phyloP scores from a whole-genome alignment of 768 basidiomycete genomes.

The Podaxis pistillaris region DNA sequence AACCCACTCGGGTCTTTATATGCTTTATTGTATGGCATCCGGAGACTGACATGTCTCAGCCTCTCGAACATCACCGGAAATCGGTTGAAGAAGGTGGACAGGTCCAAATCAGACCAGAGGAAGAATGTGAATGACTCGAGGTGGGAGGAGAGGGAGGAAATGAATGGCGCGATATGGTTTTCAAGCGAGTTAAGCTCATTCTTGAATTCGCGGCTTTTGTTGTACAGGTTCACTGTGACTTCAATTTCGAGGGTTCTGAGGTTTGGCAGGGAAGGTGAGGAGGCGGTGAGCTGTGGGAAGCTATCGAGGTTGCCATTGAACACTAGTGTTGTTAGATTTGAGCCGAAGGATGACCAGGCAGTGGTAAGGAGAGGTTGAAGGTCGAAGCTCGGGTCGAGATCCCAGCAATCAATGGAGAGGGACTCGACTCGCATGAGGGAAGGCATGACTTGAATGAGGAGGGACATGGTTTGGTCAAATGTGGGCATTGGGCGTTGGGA shows the following conservation, averaged over 20 bases:
- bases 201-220: slow-evolving; percentile 15
- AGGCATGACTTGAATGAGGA: slow-evolving; percentile 28
- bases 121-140: slow-evolving; percentile 35
- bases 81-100: slow-evolving; percentile 37
- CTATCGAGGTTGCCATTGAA: slow-evolving; percentile 37
- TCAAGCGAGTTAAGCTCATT: slow-evolving; percentile 26
- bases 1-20: slow-evolving; percentile 37
- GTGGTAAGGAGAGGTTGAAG: slow-evolving; percentile 30
- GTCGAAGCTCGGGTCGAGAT: slow-evolving; percentile 29
- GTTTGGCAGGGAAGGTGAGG: slow-evolving; percentile 28
- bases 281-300: slow-evolving; percentile 31
- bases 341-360: slow-evolving; percentile 41
- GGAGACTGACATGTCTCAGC: slow-evolving; percentile 32
- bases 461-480: not conserved
- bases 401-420: slow-evolving; percentile 42
- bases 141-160: slow-evolving; percentile 33
- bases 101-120: slow-evolving; percentile 39
- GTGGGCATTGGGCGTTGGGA: not conserved
- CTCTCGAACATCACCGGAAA: slow-evolving; percentile 29
- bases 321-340: slow-evolving; percentile 30
- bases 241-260: slow-evolving; percentile 37
- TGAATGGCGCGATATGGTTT: slow-evolving; percentile 37
- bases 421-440: slow-evolving; percentile 15
- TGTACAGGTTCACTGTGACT: slow-evolving; percentile 32
- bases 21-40: slow-evolving; percentile 39